These are phyloP conservation scores for Echeveria elegans DNA, from an alignment of 164 flowering plant genomes.

Conservation along the genomic window DNA sequence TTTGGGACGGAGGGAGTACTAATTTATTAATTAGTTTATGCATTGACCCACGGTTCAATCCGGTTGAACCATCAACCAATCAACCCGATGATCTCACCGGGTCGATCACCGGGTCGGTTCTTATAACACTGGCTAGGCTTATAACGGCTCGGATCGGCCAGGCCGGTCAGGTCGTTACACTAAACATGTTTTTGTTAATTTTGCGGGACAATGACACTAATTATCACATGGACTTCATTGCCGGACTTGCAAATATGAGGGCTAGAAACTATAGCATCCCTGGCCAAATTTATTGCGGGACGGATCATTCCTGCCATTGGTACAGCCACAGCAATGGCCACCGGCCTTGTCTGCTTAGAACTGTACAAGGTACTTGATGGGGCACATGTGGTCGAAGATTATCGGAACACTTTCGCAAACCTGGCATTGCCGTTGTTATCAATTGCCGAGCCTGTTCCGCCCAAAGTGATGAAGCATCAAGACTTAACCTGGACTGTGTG, in stretches of 20 bases:
- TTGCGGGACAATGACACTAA: conserved; percentile 85
- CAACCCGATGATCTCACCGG: too few relatives aligned
- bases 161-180: too few relatives aligned
- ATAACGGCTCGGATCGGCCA: too few relatives aligned
- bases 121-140: too few relatives aligned
- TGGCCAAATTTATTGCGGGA: conserved; percentile 87
- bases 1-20: too few relatives aligned
- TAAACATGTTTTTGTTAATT: background rate
- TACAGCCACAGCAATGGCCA: conserved; percentile 84
- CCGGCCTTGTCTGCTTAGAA: conserved; percentile 88
- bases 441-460: conserved; percentile 92
- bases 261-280: too few relatives aligned
- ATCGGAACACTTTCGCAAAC: conserved; percentile 78
- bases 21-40: too few relatives aligned
- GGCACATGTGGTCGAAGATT: conserved; percentile 68
- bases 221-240: conserved; percentile 74
- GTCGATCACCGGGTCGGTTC: too few relatives aligned
- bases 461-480: conserved; percentile 66
- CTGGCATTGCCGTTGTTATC: conserved; percentile 81
- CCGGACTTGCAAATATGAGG: too few relatives aligned
- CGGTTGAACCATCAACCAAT: too few relatives aligned
- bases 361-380: conserved; percentile 76
- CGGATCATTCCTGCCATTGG: conserved; percentile 89
- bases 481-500: conserved; percentile 85
- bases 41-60: too few relatives aligned